Evolutionary conservation across 108 stramenopile species (phyloP).

Genomic region (Cyclostephanos tholiformis): DNA sequence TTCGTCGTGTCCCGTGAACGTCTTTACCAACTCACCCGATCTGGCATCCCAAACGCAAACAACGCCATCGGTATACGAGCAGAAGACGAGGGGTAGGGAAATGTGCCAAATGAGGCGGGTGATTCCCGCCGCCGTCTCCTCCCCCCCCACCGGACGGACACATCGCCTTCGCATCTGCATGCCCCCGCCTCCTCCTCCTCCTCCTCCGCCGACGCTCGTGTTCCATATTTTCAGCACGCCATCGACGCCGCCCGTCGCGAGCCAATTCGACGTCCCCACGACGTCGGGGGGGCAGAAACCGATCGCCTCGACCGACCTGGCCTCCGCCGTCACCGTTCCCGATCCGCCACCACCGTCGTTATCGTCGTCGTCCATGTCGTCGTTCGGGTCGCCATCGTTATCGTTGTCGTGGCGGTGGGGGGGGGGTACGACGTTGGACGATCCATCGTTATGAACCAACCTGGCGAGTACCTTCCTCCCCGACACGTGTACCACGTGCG

Average conservation of each 20-base stretch:
- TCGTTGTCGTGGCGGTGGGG: too few relatives aligned
- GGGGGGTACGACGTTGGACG: too few relatives aligned
- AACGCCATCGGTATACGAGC: slow-evolving; percentile 74
- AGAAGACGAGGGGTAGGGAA: slow-evolving; percentile 69
- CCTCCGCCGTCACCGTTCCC: slow-evolving; percentile 65
- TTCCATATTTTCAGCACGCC: slow-evolving; percentile 91
- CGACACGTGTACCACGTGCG: too few relatives aligned
- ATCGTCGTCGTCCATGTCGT: not conserved
- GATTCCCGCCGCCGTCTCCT: slow-evolving; percentile 46
- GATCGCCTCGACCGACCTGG: slow-evolving; percentile 84
- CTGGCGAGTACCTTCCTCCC: too few relatives aligned
- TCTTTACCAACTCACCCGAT: slow-evolving; percentile 62
- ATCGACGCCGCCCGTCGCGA: slow-evolving; percentile 88
- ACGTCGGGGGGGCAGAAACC: slow-evolving; percentile 74
- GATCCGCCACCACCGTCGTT: slow-evolving; percentile 52
- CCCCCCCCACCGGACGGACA: not conserved
- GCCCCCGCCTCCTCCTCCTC: not conserved
- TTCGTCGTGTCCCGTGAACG: slow-evolving; percentile 84
- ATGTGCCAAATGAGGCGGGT: slow-evolving; percentile 87
- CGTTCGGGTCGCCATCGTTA: slow-evolving; percentile 2
- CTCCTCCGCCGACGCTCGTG: slow-evolving; percentile 54
- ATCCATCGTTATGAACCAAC: too few relatives aligned
- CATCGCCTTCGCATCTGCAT: slow-evolving; percentile 40
- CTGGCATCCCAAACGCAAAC: slow-evolving; percentile 93
- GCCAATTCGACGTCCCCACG: slow-evolving; percentile 69